Base-by-base conservation (phyloP, 2,329 filamentous ascomycete genomes). In the Fusarium nisikadoi region DNA sequence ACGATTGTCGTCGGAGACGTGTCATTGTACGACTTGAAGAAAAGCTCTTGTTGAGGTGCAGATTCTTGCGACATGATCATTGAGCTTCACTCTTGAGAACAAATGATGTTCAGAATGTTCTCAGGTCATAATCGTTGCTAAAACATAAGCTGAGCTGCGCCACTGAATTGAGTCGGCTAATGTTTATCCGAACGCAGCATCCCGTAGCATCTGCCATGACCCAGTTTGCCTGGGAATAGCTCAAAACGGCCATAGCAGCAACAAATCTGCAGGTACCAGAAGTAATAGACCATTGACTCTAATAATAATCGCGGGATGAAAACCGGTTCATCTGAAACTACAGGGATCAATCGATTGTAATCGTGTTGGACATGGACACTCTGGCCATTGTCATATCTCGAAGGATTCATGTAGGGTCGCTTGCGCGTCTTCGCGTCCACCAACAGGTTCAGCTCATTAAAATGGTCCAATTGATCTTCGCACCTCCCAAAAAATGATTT, bases 1-100 rank as follows among this genome's bases (percentile, higher is more conserved):
- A 82, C 66, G 14, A 82, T 75, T 3, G 79, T 81, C 1, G 67
- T 72, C 4, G 73, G 20, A 2, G 74, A 75, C 3, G 73, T 70
- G 0, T 80, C 70, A 36, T 82, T 81, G 2, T 27, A 50, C 6
- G 65, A 68, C 7, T 12, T 25, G 13, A 62, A 68, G 12, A 43
- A 68, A 0, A 68, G 33, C 1, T 55, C 47, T 6, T 41, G 20
- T 8, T 14, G 39, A 0, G 31, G 3, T 8, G 27, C 2, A 4
- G 17, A 25, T 17, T 25, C 6, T 39, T 62, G 41, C 23, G 42
- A 12, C 63, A 68, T 68, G 4, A 1, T 36, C n/a, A 1, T 3
- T 7, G 3, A 8, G 5, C 2, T 31, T 16, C 3, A 5, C 16
- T 13, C 3, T n/a, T 9, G 17, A 23, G 5, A 5, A 3, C 5